phyloP scores from a whole-genome alignment of 768 basidiomycete genomes.

The Russula olivacea region DNA sequence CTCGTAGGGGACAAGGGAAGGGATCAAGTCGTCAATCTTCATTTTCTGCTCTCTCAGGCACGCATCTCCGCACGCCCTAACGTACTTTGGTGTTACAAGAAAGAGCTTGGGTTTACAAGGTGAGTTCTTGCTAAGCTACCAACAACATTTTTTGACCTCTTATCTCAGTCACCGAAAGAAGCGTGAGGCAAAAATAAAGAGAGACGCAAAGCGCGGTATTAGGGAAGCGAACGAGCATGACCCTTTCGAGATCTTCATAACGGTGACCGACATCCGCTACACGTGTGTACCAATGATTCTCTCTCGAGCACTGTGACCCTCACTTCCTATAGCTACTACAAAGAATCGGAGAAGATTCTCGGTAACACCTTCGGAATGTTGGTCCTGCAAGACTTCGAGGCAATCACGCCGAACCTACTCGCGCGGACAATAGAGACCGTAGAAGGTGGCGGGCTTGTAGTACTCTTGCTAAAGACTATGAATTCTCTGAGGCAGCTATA shows the following conservation, averaged over 20 bases:
- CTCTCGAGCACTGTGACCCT: not conserved
- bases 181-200: slow-evolving; percentile 92
- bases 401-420: slow-evolving; percentile 93
- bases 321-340: slow-evolving; percentile 64
- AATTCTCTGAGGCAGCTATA: slow-evolving; percentile 86
- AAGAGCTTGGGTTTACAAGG: slow-evolving; percentile 95
- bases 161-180: slow-evolving; percentile 83
- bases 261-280: slow-evolving; percentile 98
- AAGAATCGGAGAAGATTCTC: slow-evolving; percentile 93
- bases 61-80: slow-evolving; percentile 83
- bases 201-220: slow-evolving; percentile 90
- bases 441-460: slow-evolving; percentile 87
- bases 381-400: slow-evolving; percentile 95
- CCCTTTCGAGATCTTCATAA: slow-evolving; percentile 97
- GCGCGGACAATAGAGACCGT: slow-evolving; percentile 98
- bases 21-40: slow-evolving; percentile 95
- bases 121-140: slow-evolving; percentile 32
- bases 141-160: not conserved
- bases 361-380: slow-evolving; percentile 98
- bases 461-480: slow-evolving; percentile 93
- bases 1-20: slow-evolving; percentile 91
- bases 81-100: slow-evolving; percentile 98
- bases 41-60: slow-evolving; percentile 90
- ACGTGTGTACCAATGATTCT: slow-evolving; percentile 49
- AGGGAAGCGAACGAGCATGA: slow-evolving; percentile 93